A percentile compares a stretch with the other conserved stretches of the same genome.
Conservation (phyloP, 2,329 filamentous ascomycete genomes). For the Lasiodiplodia theobromae region DNA sequence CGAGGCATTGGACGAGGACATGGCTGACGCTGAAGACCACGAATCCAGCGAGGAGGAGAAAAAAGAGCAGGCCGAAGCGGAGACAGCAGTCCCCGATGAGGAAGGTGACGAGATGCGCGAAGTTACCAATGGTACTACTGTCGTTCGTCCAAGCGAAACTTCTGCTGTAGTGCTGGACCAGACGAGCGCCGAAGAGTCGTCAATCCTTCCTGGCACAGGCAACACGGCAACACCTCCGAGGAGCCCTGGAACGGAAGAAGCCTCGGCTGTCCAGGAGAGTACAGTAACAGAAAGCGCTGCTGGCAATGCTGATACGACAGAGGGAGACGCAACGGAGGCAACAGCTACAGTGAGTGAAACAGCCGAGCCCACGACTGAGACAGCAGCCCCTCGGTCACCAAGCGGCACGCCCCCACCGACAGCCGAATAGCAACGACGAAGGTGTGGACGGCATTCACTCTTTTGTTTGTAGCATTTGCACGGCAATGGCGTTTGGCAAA, state of each 20-base stretch:
- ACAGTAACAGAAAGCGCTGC: not conserved
- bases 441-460: not conserved
- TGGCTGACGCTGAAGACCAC: conserved; percentile 22
- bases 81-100: not conserved
- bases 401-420: not conserved
- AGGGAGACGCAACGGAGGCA: not conserved
- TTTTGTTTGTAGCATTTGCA: conserved; percentile 3
- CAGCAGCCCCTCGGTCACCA: not conserved
- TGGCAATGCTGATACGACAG: not conserved
- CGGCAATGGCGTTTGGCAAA: not conserved
- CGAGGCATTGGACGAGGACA: conserved; percentile 24
- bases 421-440: not conserved
- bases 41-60: conserved; percentile 11
- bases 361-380: not conserved
- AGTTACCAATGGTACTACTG: not conserved
- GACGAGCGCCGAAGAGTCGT: not conserved
- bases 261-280: not conserved
- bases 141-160: conserved; percentile 19
- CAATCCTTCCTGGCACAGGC: conserved; percentile 20
- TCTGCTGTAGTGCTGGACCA: conserved; percentile 24
- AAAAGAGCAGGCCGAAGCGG: not conserved
- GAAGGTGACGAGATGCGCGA: not conserved
- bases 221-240: conserved; percentile 20
- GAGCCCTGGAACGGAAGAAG: conserved; percentile 6
- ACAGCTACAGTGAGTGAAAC: conserved; percentile 1